These are phyloP conservation scores for Capsicum pubescens DNA, from an alignment of 257 asterid species.

Conservation along the genomic window DNA sequence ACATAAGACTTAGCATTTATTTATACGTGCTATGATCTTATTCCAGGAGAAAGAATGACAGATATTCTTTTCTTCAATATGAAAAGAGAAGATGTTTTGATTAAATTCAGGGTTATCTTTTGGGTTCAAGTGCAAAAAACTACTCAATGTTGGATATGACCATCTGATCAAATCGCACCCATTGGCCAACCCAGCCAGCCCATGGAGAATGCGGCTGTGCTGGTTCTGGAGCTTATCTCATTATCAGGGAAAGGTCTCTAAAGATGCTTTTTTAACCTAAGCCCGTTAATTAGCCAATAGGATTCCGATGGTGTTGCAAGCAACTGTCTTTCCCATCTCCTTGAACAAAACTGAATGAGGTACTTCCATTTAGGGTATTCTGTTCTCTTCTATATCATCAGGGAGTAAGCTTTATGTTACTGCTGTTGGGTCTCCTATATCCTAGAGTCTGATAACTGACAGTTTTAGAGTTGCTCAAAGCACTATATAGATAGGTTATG, in stretches of 20 bases:
- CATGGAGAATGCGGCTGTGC: background rate
- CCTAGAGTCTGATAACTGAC: background rate
- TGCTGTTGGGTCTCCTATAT: background rate
- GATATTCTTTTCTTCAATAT: background rate
- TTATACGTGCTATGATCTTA: background rate
- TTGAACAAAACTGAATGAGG: background rate
- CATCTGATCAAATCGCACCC: background rate
- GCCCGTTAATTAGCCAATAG: background rate
- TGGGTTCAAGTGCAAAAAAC: constrained; percentile 8
- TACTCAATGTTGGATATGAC: background rate
- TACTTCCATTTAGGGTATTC: background rate
- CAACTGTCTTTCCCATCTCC: background rate
- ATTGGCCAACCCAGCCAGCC: background rate
- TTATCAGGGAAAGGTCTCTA: constrained; percentile 14
- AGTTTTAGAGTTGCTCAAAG: background rate
- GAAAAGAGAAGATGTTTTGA: background rate
- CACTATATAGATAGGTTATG: background rate
- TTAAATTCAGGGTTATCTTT: background rate
- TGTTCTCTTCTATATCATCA: background rate
- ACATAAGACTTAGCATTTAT: background rate
- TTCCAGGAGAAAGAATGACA: background rate
- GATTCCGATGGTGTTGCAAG: background rate
- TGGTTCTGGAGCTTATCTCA: constrained; percentile 6
- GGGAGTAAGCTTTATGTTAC: background rate
- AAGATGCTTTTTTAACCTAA: background rate